Percentiles rank a stretch among this genome's conserved stretches.
Evolutionary conservation across 164 flowering plant genomes (phyloP).

Genomic region (Malania oleifera): DNA sequence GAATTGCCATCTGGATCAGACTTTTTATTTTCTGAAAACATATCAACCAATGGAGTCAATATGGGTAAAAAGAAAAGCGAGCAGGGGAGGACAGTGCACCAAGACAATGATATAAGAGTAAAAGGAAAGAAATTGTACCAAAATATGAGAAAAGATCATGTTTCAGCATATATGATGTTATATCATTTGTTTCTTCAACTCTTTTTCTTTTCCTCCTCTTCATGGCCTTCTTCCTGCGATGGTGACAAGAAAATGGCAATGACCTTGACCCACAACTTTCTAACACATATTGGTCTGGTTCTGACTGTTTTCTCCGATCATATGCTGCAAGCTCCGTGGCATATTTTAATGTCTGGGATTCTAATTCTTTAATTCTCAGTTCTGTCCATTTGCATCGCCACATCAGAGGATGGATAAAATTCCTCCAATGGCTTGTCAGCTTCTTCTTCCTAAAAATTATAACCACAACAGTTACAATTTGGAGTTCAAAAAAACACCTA

Average conservation of each 20-base stretch:
- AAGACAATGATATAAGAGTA: background rate
- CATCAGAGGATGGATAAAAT: conserved; percentile 64
- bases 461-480: background rate
- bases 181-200: conserved; percentile 57
- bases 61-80: background rate
- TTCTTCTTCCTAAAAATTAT: conserved; percentile 62
- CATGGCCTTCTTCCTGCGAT: conserved; percentile 32
- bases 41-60: conserved; percentile 6
- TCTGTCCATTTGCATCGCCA: conserved; percentile 92
- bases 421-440: conserved; percentile 83
- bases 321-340: conserved; percentile 36
- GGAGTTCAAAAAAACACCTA: background rate
- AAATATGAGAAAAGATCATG: conserved; percentile 73
- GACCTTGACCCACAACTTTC: conserved; percentile 55
- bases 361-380: conserved; percentile 62
- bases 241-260: conserved; percentile 40
- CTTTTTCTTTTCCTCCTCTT: conserved; percentile 73
- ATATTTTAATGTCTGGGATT: conserved; percentile 58
- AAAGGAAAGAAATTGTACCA: conserved; percentile 42
- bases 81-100: background rate
- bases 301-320: conserved; percentile 30
- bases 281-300: conserved; percentile 21
- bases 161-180: conserved; percentile 53
- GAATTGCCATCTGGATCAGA: conserved; percentile 49
- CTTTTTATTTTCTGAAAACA: conserved; percentile 68